Conservation (phyloP, 2,329 filamentous ascomycete species). For the Botryotinia calthae region DNA sequence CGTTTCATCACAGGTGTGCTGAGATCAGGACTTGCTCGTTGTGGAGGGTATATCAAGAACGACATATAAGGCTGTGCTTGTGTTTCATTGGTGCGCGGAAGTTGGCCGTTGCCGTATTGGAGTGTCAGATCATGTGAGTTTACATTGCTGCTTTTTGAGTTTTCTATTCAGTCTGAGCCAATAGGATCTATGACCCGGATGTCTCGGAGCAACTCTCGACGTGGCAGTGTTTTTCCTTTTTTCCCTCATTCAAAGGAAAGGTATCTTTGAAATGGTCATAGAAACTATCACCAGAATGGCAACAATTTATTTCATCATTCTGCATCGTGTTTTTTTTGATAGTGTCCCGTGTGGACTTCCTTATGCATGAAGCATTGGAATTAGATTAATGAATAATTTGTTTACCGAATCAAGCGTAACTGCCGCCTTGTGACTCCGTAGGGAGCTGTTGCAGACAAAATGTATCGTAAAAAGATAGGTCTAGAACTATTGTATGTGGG, state of each 20-base stretch:
- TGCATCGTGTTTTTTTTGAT: neutral
- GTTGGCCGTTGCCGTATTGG: constrained; percentile 16
- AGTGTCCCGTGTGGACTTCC: neutral
- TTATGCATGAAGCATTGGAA: constrained; percentile 7
- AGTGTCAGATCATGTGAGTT: constrained; percentile 22
- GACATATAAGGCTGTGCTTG: constrained; percentile 21
- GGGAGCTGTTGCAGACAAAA: constrained; percentile 4
- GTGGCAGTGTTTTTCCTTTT: constrained; percentile 18
- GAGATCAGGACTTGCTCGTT: constrained; percentile 11
- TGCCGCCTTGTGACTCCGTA: constrained; percentile 17
- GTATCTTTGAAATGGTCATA: neutral
- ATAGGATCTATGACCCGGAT: constrained; percentile 16
- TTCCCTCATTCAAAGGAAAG: neutral
- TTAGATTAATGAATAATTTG: constrained; percentile 15
- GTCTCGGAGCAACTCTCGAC: constrained; percentile 20
- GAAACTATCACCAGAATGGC: constrained; percentile 11
- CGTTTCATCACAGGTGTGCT: constrained; percentile 11
- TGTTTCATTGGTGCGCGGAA: constrained; percentile 25
- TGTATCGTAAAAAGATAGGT: constrained; percentile 16
- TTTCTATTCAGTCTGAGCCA: neutral
- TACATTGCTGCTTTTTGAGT: constrained; percentile 21
- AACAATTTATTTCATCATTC: neutral
- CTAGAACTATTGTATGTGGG: constrained; percentile 15
- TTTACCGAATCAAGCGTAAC: constrained; percentile 19
- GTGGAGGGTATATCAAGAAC: constrained; percentile 23